A percentile compares a stretch with the other conserved stretches of the same genome.
Conservation (phyloP, 345 rosid species). For the Citrus trifoliata region DNA sequence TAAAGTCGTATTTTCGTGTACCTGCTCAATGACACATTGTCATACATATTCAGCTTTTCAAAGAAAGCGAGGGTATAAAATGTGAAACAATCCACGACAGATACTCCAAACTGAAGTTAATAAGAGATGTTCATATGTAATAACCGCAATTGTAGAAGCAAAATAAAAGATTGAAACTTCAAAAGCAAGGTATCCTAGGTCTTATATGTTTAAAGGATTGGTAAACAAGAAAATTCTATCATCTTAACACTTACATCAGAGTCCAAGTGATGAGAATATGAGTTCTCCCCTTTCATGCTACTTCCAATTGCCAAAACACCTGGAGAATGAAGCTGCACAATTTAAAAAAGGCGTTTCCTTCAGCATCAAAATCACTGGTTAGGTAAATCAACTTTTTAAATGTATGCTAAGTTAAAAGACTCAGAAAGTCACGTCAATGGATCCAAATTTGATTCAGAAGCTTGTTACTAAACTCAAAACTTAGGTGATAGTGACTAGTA, state of each 20-base stretch:
- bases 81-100: conserved; percentile 95
- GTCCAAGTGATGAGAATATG: conserved; percentile 98
- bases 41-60: conserved; percentile 85
- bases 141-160: conserved; percentile 7
- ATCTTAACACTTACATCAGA: conserved; percentile 63
- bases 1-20: conserved; percentile 17
- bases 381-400: background rate
- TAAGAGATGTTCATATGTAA: conserved; percentile 6
- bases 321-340: conserved; percentile 80
- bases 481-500: background rate
- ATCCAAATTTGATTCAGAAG: background rate
- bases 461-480: background rate
- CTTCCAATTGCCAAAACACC: conserved; percentile 97
- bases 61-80: conserved; percentile 92
- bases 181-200: background rate
- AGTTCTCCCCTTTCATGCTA: conserved; percentile 96
- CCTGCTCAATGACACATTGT: conserved; percentile 92
- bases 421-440: background rate
- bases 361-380: conserved; percentile 7
- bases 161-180: background rate
- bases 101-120: conserved; percentile 78
- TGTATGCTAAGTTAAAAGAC: background rate
- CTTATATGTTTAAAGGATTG: conserved; percentile 3
- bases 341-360: conserved; percentile 5
- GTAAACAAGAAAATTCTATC: conserved; percentile 5